Conservation (phyloP, 768 basidiomycete species). For the Phanerochaete carnosa region DNA sequence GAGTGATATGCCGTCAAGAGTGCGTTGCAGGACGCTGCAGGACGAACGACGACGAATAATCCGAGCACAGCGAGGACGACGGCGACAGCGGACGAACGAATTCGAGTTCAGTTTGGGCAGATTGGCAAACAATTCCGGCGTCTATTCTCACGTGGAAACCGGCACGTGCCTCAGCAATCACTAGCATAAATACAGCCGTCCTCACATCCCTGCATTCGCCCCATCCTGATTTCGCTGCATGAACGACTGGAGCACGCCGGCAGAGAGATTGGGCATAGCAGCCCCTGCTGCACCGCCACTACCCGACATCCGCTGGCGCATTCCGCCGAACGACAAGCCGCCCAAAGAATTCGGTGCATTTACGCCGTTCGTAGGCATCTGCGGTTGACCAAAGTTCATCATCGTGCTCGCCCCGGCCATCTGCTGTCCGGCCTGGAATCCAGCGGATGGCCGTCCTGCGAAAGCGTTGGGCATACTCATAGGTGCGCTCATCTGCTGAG, state of each 20-base stretch:
- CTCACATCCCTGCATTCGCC: neutral
- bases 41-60: neutral
- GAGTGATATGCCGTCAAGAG: neutral
- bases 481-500: neutral
- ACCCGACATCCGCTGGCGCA: conserved; percentile 25
- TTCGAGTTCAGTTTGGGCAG: conserved; percentile 8
- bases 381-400: neutral
- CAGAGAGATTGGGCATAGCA: conserved; percentile 26
- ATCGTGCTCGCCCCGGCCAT: neutral
- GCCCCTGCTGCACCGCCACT: conserved; percentile 3
- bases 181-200: neutral
- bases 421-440: neutral
- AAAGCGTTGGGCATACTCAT: neutral
- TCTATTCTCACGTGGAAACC: conserved; percentile 2
- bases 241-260: conserved; percentile 45
- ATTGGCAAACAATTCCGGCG: conserved; percentile 5
- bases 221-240: conserved; percentile 29
- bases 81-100: conserved; percentile 10
- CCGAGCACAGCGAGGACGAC: conserved; percentile 8
- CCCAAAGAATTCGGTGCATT: neutral
- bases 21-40: neutral
- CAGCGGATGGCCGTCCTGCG: neutral
- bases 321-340: neutral
- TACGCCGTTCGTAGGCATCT: neutral
- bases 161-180: neutral